Percentiles rank a stretch among this genome's conserved stretches.
phyloP scores from a whole-genome alignment of 2,329 filamentous ascomycete genomes.

The Pezicula neosporulosa region DNA sequence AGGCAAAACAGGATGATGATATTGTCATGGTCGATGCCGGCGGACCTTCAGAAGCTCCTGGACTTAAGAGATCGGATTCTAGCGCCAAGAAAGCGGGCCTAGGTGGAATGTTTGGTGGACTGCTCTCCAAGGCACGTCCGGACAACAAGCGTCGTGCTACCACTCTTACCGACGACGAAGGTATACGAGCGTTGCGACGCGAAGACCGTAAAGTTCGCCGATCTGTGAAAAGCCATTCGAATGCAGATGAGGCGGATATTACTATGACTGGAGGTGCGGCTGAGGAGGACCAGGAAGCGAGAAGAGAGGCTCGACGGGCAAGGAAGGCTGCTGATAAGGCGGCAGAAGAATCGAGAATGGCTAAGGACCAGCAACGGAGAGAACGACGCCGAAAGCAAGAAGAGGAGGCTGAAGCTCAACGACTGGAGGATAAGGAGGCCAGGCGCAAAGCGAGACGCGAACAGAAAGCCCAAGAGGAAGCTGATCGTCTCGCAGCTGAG shows the following conservation, averaged over 20 bases:
- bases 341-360: slow-evolving; percentile 48
- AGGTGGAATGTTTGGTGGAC: slow-evolving; percentile 58
- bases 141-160: slow-evolving; percentile 48
- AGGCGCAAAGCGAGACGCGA: slow-evolving; percentile 53
- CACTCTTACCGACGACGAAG: slow-evolving; percentile 48
- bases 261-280: slow-evolving; percentile 41
- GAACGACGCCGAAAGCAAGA: slow-evolving; percentile 54
- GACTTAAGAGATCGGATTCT: slow-evolving; percentile 57
- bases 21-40: slow-evolving; percentile 52
- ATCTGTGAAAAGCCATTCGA: slow-evolving; percentile 28
- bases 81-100: slow-evolving; percentile 58
- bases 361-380: slow-evolving; percentile 53
- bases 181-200: slow-evolving; percentile 21
- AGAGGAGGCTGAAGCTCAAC: slow-evolving; percentile 51
- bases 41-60: slow-evolving; percentile 37
- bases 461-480: slow-evolving; percentile 44
- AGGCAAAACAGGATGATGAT: slow-evolving; percentile 63
- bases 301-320: slow-evolving; percentile 59
- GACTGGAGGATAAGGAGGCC: slow-evolving; percentile 55
- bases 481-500: slow-evolving; percentile 25
- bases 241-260: slow-evolving; percentile 40
- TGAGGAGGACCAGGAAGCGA: slow-evolving; percentile 58
- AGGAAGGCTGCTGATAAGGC: slow-evolving; percentile 48
- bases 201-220: slow-evolving; percentile 33
- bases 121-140: slow-evolving; percentile 42